Percentiles rank a stretch among this genome's conserved stretches.
Conservation (phyloP, 345 rosid species). For the Pistacia vera region DNA sequence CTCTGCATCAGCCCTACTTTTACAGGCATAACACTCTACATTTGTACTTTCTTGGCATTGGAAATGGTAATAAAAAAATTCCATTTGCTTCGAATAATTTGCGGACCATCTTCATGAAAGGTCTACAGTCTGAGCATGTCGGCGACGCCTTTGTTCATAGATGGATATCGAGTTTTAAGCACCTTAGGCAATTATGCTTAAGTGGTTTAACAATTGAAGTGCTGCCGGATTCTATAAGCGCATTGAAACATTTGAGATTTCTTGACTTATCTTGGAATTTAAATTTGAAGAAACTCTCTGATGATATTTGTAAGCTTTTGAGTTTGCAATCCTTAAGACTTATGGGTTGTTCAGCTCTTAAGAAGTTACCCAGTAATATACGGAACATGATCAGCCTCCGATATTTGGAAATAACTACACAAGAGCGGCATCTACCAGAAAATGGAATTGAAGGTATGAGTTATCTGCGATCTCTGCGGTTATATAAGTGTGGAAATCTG, state of each 20-base stretch:
- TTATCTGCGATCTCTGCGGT: constrained; percentile 19
- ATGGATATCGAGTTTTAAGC: too few species aligned
- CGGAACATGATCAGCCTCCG: constrained; percentile 21
- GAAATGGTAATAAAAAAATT: too few species aligned
- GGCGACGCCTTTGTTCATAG: too few species aligned
- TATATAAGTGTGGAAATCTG: background rate
- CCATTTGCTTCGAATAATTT: too few species aligned
- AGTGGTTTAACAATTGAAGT: constrained; percentile 10
- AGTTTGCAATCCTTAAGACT: constrained; percentile 24
- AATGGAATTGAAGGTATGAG: constrained; percentile 15
- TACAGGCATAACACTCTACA: too few species aligned
- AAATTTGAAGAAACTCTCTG: constrained; percentile 17
- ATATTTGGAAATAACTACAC: constrained; percentile 17
- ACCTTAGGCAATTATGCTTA: constrained; percentile 20
- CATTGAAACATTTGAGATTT: constrained; percentile 33
- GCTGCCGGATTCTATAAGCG: background rate
- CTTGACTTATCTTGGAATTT: constrained; percentile 11
- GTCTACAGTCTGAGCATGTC: too few species aligned
- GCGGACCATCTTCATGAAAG: too few species aligned
- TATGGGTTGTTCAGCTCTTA: constrained; percentile 16
- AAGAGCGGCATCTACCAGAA: background rate
- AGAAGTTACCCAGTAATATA: constrained; percentile 25
- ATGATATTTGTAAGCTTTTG: constrained; percentile 24
- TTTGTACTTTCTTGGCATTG: too few species aligned
- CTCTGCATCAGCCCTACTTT: too few species aligned